These are phyloP conservation scores for Meira nashicola DNA, from an alignment of 1,284 basidiomycete genomes.

Conservation along the genomic window DNA sequence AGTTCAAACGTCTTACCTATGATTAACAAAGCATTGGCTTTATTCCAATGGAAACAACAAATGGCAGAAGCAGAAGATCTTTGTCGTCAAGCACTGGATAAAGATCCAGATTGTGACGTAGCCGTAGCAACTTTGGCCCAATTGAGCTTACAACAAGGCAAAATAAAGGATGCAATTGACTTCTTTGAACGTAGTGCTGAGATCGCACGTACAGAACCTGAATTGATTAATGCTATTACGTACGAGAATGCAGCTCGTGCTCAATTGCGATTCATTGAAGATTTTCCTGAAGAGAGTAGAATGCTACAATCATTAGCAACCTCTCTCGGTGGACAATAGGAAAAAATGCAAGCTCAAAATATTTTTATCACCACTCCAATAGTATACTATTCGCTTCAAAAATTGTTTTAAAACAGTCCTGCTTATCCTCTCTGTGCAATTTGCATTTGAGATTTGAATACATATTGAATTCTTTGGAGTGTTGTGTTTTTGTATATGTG, in stretches of 20 bases:
- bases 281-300: constrained; percentile 48
- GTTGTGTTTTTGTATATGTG: no score
- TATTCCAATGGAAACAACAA: constrained; percentile 96
- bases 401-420: no score
- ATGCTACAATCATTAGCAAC: constrained; percentile 43
- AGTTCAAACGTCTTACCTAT: constrained; percentile 60
- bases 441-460: no score
- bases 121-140: constrained; percentile 94
- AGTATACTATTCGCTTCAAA: no score
- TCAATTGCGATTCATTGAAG: constrained; percentile 46
- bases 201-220: constrained; percentile 83
- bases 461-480: no score
- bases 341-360: no score
- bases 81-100: constrained; percentile 77
- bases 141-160: constrained; percentile 83
- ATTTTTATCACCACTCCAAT: no score
- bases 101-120: constrained; percentile 86
- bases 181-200: constrained; percentile 81
- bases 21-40: constrained; percentile 92
- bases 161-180: constrained; percentile 77
- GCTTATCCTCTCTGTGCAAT: no score
- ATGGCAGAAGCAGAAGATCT: constrained; percentile 73
- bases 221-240: constrained; percentile 81
- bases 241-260: constrained; percentile 56
- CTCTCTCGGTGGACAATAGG: no score